Evolutionary conservation across 106 monocot genomes (phyloP), one percentile per base, ranked within the genome.

Genomic region (Dendrobium chrysotoxum): DNA sequence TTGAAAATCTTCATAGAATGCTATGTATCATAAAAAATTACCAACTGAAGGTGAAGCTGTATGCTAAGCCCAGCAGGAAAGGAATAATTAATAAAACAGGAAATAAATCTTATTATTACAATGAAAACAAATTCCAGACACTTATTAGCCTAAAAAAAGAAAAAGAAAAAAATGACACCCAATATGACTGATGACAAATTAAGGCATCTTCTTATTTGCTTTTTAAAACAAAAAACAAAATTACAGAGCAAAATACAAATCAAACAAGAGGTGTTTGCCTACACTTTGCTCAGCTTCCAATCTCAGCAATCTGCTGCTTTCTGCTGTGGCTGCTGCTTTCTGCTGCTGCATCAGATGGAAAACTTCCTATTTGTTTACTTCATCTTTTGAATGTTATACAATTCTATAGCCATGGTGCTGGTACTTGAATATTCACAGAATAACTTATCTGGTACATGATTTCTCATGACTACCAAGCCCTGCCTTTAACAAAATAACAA

Each of bases 351-450:
- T 40, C 40, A 20, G 3, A 15, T 74, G 40, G 41, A 39, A 74
- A 74, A 74, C 50, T 50, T 15, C 50, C 50, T 50, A 50, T 30
- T 75, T 74, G 18, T 75, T 42, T 42, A 42, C 41, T 75, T 73
- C 11, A 3, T 11, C 42, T 41, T 16, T 30, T 42, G n/a, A 42
- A 75, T 75, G 21, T 21, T 41, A 23, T 75, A 42, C 74, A 20
- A 4, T n/a, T 5, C 74, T 20, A 42, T 41, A 8, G 41, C 30
- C 41, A 75, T 75, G 71, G 30, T 31, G 40, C 42, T 23, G 39
- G 39, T 75, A 23, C 26, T 23, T 25, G 28, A 45, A 76, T 76
- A 47, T 76, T 76, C 76, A 47, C 76, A 76, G 4, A 40, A 47
- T 47, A 26, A 25, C 46, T 76, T 23, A 18, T 42, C 41, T 13